phyloP scores from a whole-genome alignment of 2,329 filamentous ascomycete genomes.

The Hypoxylon sp. region DNA sequence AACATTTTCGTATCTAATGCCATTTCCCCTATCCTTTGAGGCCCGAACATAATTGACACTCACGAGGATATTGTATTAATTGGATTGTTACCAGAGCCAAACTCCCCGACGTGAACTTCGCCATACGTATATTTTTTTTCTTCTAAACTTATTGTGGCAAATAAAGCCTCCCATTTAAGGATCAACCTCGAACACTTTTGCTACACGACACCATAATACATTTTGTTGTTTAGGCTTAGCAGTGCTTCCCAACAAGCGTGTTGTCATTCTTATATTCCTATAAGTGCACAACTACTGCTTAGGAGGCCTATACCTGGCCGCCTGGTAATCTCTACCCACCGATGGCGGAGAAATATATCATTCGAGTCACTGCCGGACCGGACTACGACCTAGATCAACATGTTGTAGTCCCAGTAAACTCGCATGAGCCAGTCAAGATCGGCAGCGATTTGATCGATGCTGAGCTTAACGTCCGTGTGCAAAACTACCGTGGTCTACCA shows the following conservation, averaged over 20 bases:
- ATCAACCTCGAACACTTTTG: background rate
- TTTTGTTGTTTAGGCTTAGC: background rate
- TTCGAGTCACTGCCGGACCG: slow-evolving; percentile 86
- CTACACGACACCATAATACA: background rate
- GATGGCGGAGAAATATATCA: slow-evolving; percentile 81
- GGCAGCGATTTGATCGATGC: slow-evolving; percentile 74
- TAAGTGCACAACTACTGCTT: background rate
- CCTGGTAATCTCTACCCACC: slow-evolving; percentile 47
- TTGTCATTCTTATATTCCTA: background rate
- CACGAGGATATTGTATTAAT: background rate
- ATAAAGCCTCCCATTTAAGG: background rate
- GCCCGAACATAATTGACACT: background rate
- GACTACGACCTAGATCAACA: slow-evolving; percentile 82
- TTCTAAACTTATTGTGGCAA: background rate
- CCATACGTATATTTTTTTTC: background rate
- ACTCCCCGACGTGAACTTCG: background rate
- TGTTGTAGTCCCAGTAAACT: slow-evolving; percentile 82
- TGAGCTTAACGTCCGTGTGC: slow-evolving; percentile 81
- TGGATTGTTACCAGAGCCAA: background rate
- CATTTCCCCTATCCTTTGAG: background rate
- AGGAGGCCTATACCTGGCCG: background rate
- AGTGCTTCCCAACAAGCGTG: background rate
- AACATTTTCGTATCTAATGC: background rate
- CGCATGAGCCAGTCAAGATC: slow-evolving; percentile 72
- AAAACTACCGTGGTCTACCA: slow-evolving; percentile 78